These are phyloP conservation scores for Tetrahymena thermophila DNA, from an alignment of 73 alveolate species.

Conservation along the genomic window DNA sequence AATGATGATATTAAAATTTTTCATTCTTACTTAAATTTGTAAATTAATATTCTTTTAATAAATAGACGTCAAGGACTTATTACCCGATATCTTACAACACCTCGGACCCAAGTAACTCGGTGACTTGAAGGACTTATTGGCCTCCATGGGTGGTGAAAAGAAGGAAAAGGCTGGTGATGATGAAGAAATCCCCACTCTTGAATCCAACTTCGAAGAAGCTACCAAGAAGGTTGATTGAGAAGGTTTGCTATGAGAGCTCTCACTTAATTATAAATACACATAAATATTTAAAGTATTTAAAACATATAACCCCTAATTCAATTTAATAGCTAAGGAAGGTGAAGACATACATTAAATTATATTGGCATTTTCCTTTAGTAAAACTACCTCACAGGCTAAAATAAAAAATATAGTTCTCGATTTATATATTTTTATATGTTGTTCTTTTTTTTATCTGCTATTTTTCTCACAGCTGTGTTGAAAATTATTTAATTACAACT, in stretches of 20 bases:
- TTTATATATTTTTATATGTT: not conserved
- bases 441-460: not conserved
- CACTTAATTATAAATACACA: not conserved
- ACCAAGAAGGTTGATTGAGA: conserved; percentile 3
- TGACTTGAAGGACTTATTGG: not conserved
- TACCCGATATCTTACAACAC: not conserved
- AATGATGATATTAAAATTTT: not conserved
- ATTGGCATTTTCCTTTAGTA: not conserved
- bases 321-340: not conserved
- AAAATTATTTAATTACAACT: not conserved
- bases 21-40: not conserved
- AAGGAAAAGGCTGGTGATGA: not conserved
- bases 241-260: not conserved
- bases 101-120: conserved; percentile 2
- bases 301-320: not conserved
- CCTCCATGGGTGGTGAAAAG: not conserved
- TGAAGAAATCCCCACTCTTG: conserved; percentile 2
- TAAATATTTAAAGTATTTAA: not conserved
- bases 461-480: conserved; percentile 1
- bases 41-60: not conserved
- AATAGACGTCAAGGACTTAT: not conserved
- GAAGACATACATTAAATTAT: not conserved
- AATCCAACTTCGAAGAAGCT: not conserved
- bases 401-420: not conserved
- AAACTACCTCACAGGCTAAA: not conserved